Percentiles rank a stretch among this genome's conserved stretches.
phyloP scores from a whole-genome alignment of 2,329 filamentous ascomycete species.

The Colletotrichum siamense region DNA sequence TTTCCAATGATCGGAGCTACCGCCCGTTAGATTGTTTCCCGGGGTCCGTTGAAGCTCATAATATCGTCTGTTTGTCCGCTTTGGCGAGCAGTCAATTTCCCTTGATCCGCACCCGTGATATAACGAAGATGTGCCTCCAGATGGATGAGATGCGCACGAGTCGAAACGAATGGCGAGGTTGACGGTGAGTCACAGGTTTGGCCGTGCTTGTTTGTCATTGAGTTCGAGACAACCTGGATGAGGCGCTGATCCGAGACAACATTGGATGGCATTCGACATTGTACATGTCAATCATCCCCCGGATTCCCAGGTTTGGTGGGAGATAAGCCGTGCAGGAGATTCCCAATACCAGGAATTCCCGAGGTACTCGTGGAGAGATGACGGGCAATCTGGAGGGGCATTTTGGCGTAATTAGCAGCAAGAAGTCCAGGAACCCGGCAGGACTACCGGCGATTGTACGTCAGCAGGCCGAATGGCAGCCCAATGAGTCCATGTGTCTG shows the following conservation, averaged over 20 bases:
- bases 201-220: neutral
- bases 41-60: conserved; percentile 1
- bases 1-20: neutral
- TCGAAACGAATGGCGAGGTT: neutral
- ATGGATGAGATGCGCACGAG: neutral
- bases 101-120: neutral
- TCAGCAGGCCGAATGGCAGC: neutral
- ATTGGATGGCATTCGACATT: conserved; percentile 2
- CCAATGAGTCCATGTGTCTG: neutral
- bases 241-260: neutral
- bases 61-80: neutral
- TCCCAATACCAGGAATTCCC: neutral
- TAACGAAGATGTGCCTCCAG: neutral
- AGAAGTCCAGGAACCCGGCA: neutral
- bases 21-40: neutral
- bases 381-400: neutral
- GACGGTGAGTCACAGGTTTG: neutral
- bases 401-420: neutral
- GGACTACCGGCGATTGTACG: neutral
- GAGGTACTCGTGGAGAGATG: neutral
- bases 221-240: neutral
- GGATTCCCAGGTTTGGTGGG: neutral
- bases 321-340: conserved; percentile 1
- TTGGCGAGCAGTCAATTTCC: neutral
- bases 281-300: neutral